A percentile compares a stretch with the other conserved stretches of the same genome.
Conservation (phyloP, 176 grass and related monocot genomes). For the Musa beccarii region DNA sequence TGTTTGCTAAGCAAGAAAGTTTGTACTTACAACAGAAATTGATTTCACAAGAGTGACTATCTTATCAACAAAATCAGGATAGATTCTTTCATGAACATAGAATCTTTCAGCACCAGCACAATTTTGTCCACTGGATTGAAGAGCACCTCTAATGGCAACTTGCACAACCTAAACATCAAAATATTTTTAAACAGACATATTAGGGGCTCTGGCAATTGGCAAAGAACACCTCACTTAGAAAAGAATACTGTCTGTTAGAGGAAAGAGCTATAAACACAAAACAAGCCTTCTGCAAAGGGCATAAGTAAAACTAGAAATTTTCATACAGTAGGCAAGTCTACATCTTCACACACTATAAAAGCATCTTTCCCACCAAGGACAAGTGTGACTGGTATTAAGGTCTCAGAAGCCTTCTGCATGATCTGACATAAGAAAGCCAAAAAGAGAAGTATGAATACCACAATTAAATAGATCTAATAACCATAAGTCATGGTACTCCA, state of each 20-base stretch:
- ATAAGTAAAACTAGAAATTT: slow-evolving; percentile 19
- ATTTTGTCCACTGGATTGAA: slow-evolving; percentile 96
- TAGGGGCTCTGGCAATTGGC: not conserved
- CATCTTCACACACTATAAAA: slow-evolving; percentile 99
- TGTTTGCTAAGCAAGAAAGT: slow-evolving; percentile 3
- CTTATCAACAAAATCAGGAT: slow-evolving; percentile 66
- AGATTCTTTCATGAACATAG: slow-evolving; percentile 89
- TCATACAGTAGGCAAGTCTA: slow-evolving; percentile 85
- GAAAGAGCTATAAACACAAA: not conserved
- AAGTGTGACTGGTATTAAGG: slow-evolving; percentile 92
- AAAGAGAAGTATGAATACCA: not conserved
- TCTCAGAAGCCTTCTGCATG: slow-evolving; percentile 83
- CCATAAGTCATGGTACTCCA: not conserved
- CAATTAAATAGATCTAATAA: not conserved
- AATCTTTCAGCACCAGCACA: slow-evolving; percentile 98
- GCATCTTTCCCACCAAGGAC: slow-evolving; percentile 98
- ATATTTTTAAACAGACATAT: not conserved
- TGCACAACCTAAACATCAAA: slow-evolving; percentile 59
- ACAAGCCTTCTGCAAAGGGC: slow-evolving; percentile 6
- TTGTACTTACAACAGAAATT: slow-evolving; percentile 84
- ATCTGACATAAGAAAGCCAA: slow-evolving; percentile 45
- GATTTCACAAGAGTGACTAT: slow-evolving; percentile 82
- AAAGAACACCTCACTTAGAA: not conserved
- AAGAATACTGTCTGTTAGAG: not conserved
- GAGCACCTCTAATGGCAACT: slow-evolving; percentile 85